phyloP scores from a whole-genome alignment of 106 monocot genomes.

The Dioscorea zingiberensis region DNA sequence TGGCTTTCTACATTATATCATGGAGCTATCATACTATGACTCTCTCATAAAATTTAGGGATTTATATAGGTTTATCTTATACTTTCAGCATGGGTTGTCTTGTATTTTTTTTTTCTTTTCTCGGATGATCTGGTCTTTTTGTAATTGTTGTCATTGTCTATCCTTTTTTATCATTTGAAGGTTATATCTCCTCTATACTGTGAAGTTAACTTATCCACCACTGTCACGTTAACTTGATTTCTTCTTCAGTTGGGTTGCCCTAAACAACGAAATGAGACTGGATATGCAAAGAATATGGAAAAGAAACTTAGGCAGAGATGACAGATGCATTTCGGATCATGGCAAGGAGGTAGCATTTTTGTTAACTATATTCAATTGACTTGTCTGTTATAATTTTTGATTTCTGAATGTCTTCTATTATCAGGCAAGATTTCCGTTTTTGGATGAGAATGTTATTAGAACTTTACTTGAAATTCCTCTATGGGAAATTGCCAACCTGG shows the following conservation, averaged over 20 bases:
- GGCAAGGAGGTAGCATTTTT: conserved; percentile 72
- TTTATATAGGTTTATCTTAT: no score
- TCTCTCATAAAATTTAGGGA: no score
- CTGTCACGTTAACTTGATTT: neutral
- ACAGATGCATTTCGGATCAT: conserved; percentile 89
- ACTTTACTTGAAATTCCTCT: conserved; percentile 84
- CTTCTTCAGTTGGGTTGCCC: conserved; percentile 56
- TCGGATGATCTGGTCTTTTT: no score
- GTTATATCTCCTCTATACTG: no score
- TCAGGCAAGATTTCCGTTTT: conserved; percentile 95
- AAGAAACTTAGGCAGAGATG: conserved; percentile 95
- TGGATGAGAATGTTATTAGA: conserved; percentile 90
- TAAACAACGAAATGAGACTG: conserved; percentile 86
- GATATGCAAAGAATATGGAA: conserved; percentile 99
- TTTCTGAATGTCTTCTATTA: conserved; percentile 2
- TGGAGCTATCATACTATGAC: no score
- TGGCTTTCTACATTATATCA: neutral
- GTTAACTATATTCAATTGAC: neutral
- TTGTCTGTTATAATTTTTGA: no score
- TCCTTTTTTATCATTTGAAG: no score
- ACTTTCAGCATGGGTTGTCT: no score
- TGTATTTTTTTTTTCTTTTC: no score
- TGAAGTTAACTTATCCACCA: no score
- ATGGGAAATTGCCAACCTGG: conserved; percentile 68
- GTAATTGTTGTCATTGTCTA: no score